Percentiles rank a stretch among this genome's conserved stretches.
Evolutionary conservation across 73 alveolate genomes (phyloP).

Genomic region (Loxodes magnus): DNA sequence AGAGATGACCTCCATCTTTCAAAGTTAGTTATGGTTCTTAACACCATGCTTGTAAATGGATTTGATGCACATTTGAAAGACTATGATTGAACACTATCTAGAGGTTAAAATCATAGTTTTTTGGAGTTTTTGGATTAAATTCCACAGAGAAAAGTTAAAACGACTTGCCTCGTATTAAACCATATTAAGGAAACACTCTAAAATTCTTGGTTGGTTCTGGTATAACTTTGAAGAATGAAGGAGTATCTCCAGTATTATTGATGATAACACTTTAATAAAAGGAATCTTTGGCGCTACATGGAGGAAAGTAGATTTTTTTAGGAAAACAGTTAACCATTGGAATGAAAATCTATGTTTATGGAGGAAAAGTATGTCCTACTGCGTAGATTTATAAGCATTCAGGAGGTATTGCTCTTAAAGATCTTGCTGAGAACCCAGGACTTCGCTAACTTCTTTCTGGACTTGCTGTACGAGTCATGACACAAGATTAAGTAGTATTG

Average conservation of each 20-base stretch:
- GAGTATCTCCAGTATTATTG: constrained; percentile 92
- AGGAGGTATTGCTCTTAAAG: constrained; percentile 70
- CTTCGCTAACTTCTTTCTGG: neutral
- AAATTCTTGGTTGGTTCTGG: constrained; percentile 85
- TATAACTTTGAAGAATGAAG: constrained; percentile 70
- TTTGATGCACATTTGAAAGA: constrained; percentile 58
- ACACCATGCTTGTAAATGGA: constrained; percentile 83
- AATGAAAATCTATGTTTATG: constrained; percentile 86
- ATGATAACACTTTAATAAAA: constrained; percentile 85
- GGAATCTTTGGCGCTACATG: constrained; percentile 88
- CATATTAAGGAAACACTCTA: constrained; percentile 82
- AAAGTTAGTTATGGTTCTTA: constrained; percentile 77
- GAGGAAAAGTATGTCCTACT: constrained; percentile 95
- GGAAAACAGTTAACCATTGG: constrained; percentile 92
- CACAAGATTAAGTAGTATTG: constrained; percentile 17
- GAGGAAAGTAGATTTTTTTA: constrained; percentile 81
- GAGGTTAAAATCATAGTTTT: constrained; percentile 72
- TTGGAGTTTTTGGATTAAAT: constrained; percentile 83
- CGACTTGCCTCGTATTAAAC: constrained; percentile 85
- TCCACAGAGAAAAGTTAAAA: constrained; percentile 78
- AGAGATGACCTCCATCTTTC: constrained; percentile 80
- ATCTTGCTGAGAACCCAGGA: constrained; percentile 3
- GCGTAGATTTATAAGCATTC: constrained; percentile 46
- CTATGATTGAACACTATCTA: constrained; percentile 84
- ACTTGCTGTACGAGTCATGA: neutral